Conservation (phyloP, 2,329 filamentous ascomycete genomes). For the Stemphylium beticola region DNA sequence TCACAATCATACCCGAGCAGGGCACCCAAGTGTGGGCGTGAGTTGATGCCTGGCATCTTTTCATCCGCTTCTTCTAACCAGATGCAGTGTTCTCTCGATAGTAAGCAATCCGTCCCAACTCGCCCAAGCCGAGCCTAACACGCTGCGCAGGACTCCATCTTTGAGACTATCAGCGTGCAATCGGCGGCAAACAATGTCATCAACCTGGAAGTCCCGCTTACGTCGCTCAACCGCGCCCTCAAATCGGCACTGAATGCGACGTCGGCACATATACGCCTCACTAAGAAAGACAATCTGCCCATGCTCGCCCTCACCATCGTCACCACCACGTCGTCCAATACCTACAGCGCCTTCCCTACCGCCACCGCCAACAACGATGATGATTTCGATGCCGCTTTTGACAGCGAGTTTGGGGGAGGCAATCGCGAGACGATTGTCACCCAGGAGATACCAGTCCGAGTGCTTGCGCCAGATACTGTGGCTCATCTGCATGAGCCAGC, state of each 20-base stretch:
- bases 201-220: conserved; percentile 93
- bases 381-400: conserved; percentile 33
- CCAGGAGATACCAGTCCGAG: conserved; percentile 93
- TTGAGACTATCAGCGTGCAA: conserved; percentile 85
- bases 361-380: conserved; percentile 32
- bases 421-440: conserved; percentile 92
- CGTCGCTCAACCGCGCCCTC: conserved; percentile 85
- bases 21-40: conserved; percentile 97
- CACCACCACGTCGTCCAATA: conserved; percentile 66
- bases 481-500: conserved; percentile 92
- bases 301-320: conserved; percentile 90
- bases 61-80: conserved; percentile 25
- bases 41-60: conserved; percentile 46
- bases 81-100: conserved; percentile 49
- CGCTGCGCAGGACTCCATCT: conserved; percentile 75
- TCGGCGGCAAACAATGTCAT: conserved; percentile 89
- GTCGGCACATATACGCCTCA: conserved; percentile 84
- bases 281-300: conserved; percentile 88
- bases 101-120: conserved; percentile 44
- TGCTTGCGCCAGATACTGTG: conserved; percentile 82
- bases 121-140: conserved; percentile 18
- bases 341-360: conserved; percentile 47
- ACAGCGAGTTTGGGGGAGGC: conserved; percentile 47
- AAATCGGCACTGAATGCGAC: conserved; percentile 83
- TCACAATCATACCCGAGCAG: conserved; percentile 93